Conservation (phyloP, 129 eudicot species). For the Pulicaria dysenterica region DNA sequence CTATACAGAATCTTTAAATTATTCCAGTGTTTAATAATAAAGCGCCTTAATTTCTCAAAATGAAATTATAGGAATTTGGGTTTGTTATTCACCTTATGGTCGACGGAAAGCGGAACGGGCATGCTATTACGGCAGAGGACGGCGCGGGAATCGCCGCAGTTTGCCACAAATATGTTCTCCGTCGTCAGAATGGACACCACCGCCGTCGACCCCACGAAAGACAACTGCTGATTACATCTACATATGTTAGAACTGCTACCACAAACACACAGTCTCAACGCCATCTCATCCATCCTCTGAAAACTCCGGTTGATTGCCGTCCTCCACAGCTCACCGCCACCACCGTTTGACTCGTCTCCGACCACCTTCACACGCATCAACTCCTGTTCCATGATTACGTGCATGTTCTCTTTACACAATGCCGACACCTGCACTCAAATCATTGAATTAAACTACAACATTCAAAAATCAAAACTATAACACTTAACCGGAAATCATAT, state of each 20-base stretch:
- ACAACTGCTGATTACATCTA: conserved; percentile 24
- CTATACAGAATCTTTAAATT: too few species aligned
- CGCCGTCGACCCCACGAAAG: conserved; percentile 50
- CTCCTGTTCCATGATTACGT: conserved; percentile 48
- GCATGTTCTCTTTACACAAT: conserved; percentile 50
- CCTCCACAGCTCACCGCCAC: conserved; percentile 37
- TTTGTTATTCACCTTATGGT: conserved; percentile 47
- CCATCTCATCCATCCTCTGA: conserved; percentile 45
- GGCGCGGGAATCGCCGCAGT: conserved; percentile 59
- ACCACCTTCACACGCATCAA: conserved; percentile 31
- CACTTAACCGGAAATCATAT: too few species aligned
- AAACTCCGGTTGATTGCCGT: conserved; percentile 32
- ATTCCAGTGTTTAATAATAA: neutral
- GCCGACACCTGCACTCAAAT: conserved; percentile 44
- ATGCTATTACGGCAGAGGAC: conserved; percentile 45
- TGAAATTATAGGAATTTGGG: neutral
- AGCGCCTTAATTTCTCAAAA: neutral
- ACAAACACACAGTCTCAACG: conserved; percentile 32
- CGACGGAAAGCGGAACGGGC: conserved; percentile 42
- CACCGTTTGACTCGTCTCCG: neutral
- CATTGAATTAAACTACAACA: neutral
- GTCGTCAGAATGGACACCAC: conserved; percentile 41
- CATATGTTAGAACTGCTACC: conserved; percentile 22
- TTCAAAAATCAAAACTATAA: neutral
- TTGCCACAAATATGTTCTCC: conserved; percentile 39